Base-by-base conservation (phyloP, 1,284 basidiomycete genomes). In the Trametes polyzona region DNA sequence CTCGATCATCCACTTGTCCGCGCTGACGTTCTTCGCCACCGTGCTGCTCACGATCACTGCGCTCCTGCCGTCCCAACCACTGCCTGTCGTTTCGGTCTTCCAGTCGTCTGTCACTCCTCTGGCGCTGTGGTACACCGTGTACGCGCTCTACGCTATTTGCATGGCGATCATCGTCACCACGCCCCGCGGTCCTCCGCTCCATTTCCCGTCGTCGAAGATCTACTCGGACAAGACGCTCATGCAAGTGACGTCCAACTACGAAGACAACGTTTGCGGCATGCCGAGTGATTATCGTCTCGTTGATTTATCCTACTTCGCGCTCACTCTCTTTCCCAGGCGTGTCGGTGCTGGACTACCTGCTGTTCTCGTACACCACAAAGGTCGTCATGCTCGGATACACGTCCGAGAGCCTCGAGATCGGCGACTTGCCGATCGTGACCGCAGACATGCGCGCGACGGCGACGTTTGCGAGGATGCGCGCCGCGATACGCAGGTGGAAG, bases 291-390 rank as follows among this genome's bases (percentile, higher is more conserved):
- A 55, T 61, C 14, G 0, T 9, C 62, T 65, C 7, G 10, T 3
- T 16, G 23, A 12, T 24, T 16, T 27, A 1, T 2, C 21, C 24
- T n/a, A 27, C 2, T n/a, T 7, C n/a, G 8, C 16, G 17, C 24
- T 42, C 2, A 41, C 23, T 2, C 3, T 27, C 2, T 17, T 8
- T n/a, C 19, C 0, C 52, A 66, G 71, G 65, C 41, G 73, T 71
- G 10, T 73, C 72, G 14, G 78, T 87, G 1, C 83, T 82, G 73
- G 83, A 83, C 49, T 76, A 77, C 51, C 71, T 93, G 4, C 71
- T 93, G 10, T 96, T 95, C 73, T 86, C 85, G 12, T 95, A 93
- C 70, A 92, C 89, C 24, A 92, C 90, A 1, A 87, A 88, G 61
- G 90, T 95, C 7, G 85, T 95, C 55, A 86, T 87, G 82, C 84